A percentile compares a stretch with the other conserved stretches of the same genome.
These are phyloP conservation scores for Aspergillus homomorphus DNA, from an alignment of 495 filamentous ascomycete genomes.

Conservation along the genomic window DNA sequence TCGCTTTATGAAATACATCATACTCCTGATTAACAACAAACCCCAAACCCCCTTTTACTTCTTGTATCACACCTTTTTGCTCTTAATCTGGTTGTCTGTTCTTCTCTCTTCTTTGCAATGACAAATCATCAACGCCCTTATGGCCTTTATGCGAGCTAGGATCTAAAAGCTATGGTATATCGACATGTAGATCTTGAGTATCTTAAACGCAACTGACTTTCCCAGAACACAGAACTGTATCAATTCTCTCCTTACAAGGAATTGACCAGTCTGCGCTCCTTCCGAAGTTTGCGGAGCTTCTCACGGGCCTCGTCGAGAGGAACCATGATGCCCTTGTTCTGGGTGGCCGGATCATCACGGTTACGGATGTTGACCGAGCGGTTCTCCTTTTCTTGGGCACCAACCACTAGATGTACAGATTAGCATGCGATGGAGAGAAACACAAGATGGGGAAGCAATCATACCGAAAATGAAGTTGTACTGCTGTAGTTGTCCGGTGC, in stretches of 20 bases:
- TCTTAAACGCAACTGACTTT: background rate
- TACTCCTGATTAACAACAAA: background rate
- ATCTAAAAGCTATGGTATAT: conserved; percentile 7
- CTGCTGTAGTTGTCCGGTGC: conserved; percentile 77
- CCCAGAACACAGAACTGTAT: background rate
- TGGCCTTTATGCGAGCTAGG: background rate
- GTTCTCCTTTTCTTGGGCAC: conserved; percentile 72
- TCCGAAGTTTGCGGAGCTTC: conserved; percentile 68
- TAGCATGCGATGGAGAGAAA: conserved; percentile 12
- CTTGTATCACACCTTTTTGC: too few relatives aligned
- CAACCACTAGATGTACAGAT: conserved; percentile 61
- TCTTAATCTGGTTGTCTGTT: background rate
- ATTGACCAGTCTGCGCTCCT: conserved; percentile 59
- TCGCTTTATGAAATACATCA: background rate
- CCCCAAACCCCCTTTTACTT: background rate
- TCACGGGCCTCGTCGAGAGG: conserved; percentile 71
- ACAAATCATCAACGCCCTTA: background rate
- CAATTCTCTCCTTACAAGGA: conserved; percentile 27
- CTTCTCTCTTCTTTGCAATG: background rate
- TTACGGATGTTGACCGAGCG: conserved; percentile 85
- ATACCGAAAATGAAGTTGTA: conserved; percentile 89
- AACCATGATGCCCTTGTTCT: conserved; percentile 69
- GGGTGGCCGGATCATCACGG: conserved; percentile 79
- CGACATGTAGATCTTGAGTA: conserved; percentile 1
- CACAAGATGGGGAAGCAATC: background rate